phyloP scores from a whole-genome alignment of 495 filamentous ascomycete species.

The Talaromyces borbonicus region DNA sequence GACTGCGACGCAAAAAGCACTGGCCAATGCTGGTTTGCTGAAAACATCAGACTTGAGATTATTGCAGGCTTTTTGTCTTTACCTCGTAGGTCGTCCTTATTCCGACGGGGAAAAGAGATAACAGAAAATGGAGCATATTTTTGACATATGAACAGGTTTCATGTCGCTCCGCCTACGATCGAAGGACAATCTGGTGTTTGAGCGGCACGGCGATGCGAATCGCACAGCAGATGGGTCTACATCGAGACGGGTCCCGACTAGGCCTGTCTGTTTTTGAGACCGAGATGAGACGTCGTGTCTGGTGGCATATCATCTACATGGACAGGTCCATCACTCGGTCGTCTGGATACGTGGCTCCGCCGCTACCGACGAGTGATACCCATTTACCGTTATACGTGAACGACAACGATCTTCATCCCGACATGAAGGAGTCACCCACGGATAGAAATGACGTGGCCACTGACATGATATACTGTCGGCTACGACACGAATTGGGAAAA shows the following conservation, averaged over 20 bases:
- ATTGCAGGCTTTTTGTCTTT: conserved; percentile 19
- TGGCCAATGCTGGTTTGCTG: conserved; percentile 17
- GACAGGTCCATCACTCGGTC: conserved; percentile 52
- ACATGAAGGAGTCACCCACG: conserved; percentile 14
- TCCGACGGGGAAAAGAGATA: no score
- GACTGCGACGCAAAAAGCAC: conserved; percentile 17
- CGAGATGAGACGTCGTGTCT: conserved; percentile 55
- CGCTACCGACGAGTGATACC: conserved; percentile 28
- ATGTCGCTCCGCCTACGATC: conserved; percentile 22
- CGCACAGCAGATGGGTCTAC: conserved; percentile 15
- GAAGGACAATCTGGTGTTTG: conserved; percentile 23
- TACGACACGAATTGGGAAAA: conserved; percentile 1
- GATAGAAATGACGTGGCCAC: conserved; percentile 2
- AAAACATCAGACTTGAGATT: conserved; percentile 17
- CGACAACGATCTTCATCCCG: conserved; percentile 19
- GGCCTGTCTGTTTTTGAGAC: conserved; percentile 52
- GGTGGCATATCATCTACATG: conserved; percentile 58
- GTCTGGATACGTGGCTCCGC: conserved; percentile 38
- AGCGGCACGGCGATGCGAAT: conserved; percentile 10
- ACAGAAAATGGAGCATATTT: background rate
- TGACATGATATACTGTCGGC: background rate
- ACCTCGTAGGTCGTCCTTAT: background rate
- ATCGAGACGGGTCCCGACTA: conserved; percentile 48
- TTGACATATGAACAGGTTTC: background rate
- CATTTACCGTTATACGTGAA: conserved; percentile 21